A percentile compares a stretch with the other conserved stretches of the same genome.
Evolutionary conservation across 306 rosid species (phyloP).

Genomic region (Rubus idaeus): DNA sequence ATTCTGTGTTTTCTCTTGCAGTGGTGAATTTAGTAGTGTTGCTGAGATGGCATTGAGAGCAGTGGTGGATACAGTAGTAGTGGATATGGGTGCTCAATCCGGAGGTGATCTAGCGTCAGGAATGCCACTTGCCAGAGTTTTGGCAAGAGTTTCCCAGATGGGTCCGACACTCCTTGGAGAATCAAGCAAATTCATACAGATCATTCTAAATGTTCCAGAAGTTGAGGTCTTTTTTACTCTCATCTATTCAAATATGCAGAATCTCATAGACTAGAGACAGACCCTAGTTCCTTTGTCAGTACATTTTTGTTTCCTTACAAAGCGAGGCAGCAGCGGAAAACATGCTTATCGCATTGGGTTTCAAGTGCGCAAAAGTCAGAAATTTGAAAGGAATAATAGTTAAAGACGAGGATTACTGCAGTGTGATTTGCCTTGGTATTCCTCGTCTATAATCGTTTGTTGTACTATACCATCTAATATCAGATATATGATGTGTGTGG

Average conservation of each 20-base stretch:
- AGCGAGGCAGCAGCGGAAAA: slow-evolving; percentile 37
- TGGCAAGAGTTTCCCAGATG: slow-evolving; percentile 74
- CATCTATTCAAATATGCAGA: slow-evolving; percentile 70
- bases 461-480: slow-evolving; percentile 12
- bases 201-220: slow-evolving; percentile 55
- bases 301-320: slow-evolving; percentile 24
- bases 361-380: slow-evolving; percentile 14
- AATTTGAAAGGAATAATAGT: slow-evolving; percentile 25
- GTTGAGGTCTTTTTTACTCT: slow-evolving; percentile 82
- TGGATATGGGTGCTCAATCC: slow-evolving; percentile 51
- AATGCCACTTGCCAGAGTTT: slow-evolving; percentile 63
- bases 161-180: slow-evolving; percentile 76
- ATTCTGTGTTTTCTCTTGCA: slow-evolving; percentile 29
- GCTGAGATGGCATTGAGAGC: slow-evolving; percentile 59
- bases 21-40: slow-evolving; percentile 67
- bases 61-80: slow-evolving; percentile 55
- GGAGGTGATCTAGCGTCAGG: slow-evolving; percentile 56
- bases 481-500: slow-evolving; percentile 1
- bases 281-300: slow-evolving; percentile 24
- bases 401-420: slow-evolving; percentile 31
- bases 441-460: slow-evolving; percentile 20
- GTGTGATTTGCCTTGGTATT: slow-evolving; percentile 18
- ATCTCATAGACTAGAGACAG: slow-evolving; percentile 39
- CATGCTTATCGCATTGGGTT: slow-evolving; percentile 22
- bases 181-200: slow-evolving; percentile 67